Evolutionary conservation across 108 stramenopile species (phyloP), one percentile per base, ranked within the genome.

Genomic region (Cyclotella atomus): DNA sequence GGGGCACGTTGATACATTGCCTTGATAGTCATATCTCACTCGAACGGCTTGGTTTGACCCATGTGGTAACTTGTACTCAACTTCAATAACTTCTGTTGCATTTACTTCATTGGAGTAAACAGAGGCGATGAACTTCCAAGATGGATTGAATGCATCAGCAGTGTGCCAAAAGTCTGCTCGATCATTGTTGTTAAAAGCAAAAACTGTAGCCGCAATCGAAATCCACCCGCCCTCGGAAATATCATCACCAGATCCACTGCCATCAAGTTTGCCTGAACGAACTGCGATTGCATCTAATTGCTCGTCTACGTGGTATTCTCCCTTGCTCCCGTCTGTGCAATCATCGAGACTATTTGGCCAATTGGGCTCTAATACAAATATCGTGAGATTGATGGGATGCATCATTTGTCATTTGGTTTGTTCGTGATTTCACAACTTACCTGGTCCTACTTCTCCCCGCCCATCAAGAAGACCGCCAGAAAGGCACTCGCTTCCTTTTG

Each of bases 111-210:
- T 12, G 15, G 56, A 5, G 12, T 57, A 30, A 30, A 57, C n/a
- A 32, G 56, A 57, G 1, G 29, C 56, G 2, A 57, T 57, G 29
- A 32, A 57, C 1, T 30, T 12, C 56, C 56, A 57, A n/a, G 56
- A 30, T 12, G 4, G 29, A 57, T 57, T 57, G 28, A 32, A 57
- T 12, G 56, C 29, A 10, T 57, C 56, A 57, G 29, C 32, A 12
- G 56, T 57, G 30, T 57, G 10, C 56, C 56, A 57, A 32, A 57
- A 57, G n/a, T 57, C 56, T 15, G 56, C 56, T 57, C 56, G 10
- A 19, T 57, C 56, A 8, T 57, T 57, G 56, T 0, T 57, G 20
- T 57, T 30, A 10, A n/a, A 57, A 32, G 56, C 56, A 57, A 57
- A 57, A 14, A 32, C 56, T 2, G 56, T 57, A 16, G 56, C 56